Evolutionary conservation across 192 early-diverging fungal species (phyloP).

Genomic region (Coemansia sp.): DNA sequence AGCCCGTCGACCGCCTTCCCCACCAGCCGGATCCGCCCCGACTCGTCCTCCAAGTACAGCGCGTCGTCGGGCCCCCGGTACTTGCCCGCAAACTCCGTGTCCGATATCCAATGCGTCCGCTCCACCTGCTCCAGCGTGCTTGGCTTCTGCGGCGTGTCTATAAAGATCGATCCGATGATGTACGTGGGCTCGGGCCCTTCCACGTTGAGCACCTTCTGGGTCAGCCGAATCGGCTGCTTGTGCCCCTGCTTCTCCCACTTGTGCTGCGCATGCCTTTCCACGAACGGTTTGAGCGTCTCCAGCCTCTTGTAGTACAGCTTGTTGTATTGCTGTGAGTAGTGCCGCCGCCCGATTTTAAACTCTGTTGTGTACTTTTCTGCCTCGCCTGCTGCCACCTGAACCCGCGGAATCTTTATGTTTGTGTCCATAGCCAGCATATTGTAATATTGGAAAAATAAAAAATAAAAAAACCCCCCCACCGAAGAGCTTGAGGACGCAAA

Average conservation of each 20-base stretch:
- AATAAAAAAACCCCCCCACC: neutral
- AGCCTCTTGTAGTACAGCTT: slow-evolving; percentile 81
- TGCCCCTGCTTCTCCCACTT: slow-evolving; percentile 22
- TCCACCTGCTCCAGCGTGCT: slow-evolving; percentile 87
- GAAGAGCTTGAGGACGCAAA: too few species aligned
- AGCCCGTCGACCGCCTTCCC: slow-evolving; percentile 58
- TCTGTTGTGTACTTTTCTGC: slow-evolving; percentile 2
- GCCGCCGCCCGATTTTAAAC: slow-evolving; percentile 50
- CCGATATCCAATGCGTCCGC: slow-evolving; percentile 70
- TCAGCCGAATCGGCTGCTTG: slow-evolving; percentile 26
- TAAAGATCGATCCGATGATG: slow-evolving; percentile 84
- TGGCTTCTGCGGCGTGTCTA: slow-evolving; percentile 84
- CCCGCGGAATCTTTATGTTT: neutral
- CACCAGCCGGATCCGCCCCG: slow-evolving; percentile 75
- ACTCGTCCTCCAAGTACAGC: slow-evolving; percentile 86
- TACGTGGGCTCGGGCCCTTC: slow-evolving; percentile 61
- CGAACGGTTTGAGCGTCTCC: slow-evolving; percentile 58
- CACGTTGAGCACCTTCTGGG: slow-evolving; percentile 73
- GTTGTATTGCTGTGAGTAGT: slow-evolving; percentile 82
- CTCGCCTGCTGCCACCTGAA: neutral
- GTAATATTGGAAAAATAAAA: slow-evolving; percentile 1
- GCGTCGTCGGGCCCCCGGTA: slow-evolving; percentile 66
- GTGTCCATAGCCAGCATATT: slow-evolving; percentile 10
- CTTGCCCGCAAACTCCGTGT: slow-evolving; percentile 60
- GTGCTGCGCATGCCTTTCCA: slow-evolving; percentile 55